Conservation (phyloP, 306 rosid genomes). For the Casuarina cunninghamiana region DNA sequence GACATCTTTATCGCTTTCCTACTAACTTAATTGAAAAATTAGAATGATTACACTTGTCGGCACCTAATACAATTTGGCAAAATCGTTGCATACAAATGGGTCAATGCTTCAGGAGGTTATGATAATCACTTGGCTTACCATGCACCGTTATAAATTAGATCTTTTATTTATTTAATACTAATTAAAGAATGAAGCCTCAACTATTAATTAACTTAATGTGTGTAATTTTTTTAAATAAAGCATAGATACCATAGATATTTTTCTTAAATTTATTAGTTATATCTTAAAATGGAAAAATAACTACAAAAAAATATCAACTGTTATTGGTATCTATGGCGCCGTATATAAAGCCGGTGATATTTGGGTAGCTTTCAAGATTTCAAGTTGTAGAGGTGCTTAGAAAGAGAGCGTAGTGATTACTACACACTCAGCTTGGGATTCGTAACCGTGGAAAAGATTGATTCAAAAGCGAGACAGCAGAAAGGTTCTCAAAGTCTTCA, state of each 20-base stretch:
- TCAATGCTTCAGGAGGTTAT: not conserved
- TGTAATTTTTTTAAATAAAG: no score
- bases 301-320: no score
- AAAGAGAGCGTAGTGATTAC: not conserved
- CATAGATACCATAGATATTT: no score
- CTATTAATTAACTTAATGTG: not conserved
- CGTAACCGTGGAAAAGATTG: constrained; percentile 27
- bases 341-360: not conserved
- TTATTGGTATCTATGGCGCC: not conserved
- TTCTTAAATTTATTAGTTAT: no score
- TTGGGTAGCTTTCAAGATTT: not conserved
- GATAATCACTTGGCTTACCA: not conserved
- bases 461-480: constrained; percentile 27
- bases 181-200: constrained; percentile 21
- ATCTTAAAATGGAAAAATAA: no score
- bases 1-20: not conserved
- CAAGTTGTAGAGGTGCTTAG: no score
- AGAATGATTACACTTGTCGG: not conserved
- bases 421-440: constrained; percentile 31
- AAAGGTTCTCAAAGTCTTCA: not conserved
- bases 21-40: not conserved
- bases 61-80: not conserved
- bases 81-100: not conserved
- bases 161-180: constrained; percentile 10
- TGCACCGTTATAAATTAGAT: constrained; percentile 8